Evolutionary conservation across 164 flowering plant species (phyloP).

Genomic region (Aristolochia californica): DNA sequence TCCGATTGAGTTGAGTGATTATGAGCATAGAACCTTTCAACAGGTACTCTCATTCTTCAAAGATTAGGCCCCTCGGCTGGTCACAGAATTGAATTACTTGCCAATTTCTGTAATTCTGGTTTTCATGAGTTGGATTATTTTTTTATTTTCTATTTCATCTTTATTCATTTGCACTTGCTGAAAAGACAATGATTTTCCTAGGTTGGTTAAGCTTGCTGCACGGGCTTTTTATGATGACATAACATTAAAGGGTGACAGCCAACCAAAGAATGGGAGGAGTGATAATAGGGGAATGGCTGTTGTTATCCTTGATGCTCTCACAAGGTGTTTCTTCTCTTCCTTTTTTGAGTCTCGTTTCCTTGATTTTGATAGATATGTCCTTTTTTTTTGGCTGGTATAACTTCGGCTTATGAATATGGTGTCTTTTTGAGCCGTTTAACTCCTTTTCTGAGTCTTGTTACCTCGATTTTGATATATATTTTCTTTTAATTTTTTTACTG

Average conservation of each 20-base stretch:
- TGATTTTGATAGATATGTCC: background rate
- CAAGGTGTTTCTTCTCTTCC: constrained; percentile 37
- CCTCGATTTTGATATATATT: background rate
- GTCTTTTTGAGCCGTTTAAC: too few relatives aligned
- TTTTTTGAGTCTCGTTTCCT: background rate
- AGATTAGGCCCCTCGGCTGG: background rate
- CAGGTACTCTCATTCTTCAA: constrained; percentile 6
- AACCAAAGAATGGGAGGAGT: constrained; percentile 66
- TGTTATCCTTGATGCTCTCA: constrained; percentile 86
- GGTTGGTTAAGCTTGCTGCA: constrained; percentile 47
- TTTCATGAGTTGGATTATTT: background rate
- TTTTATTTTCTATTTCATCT: background rate
- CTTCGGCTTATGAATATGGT: too few relatives aligned
- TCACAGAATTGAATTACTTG: background rate
- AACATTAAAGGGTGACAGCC: constrained; percentile 46
- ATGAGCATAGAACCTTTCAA: constrained; percentile 20
- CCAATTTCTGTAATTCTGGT: background rate
- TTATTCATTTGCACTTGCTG: background rate
- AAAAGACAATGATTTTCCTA: background rate
- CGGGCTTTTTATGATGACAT: constrained; percentile 56
- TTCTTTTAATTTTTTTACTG: background rate
- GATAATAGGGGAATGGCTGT: constrained; percentile 95
- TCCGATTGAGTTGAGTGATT: background rate
- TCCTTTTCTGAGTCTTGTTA: background rate
- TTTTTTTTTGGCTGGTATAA: background rate